Conservation (phyloP, 441 rosid species). For the Theobroma grandiflorum region DNA sequence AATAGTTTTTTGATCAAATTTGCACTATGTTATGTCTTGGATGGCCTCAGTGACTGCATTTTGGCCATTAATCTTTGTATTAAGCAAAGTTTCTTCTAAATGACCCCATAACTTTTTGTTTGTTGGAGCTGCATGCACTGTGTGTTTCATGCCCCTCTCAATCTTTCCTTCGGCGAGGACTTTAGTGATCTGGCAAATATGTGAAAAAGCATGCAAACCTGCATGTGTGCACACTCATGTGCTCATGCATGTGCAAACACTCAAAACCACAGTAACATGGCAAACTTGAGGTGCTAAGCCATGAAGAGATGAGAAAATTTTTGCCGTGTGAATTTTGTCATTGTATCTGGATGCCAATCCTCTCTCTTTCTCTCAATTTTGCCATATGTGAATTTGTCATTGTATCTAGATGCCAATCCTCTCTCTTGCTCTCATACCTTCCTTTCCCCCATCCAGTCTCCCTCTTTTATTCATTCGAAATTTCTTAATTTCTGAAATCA, state of each 20-base stretch:
- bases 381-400: background rate
- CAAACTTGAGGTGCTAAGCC: background rate
- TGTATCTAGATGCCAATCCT: background rate
- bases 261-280: background rate
- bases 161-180: background rate
- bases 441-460: background rate
- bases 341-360: background rate
- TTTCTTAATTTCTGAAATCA: background rate
- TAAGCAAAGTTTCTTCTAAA: conserved; percentile 7
- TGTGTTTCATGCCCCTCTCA: background rate
- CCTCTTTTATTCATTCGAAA: background rate
- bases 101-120: background rate
- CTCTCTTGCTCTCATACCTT: background rate
- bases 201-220: background rate
- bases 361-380: background rate
- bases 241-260: background rate
- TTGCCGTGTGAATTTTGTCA: background rate
- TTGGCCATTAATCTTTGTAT: background rate
- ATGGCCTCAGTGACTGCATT: background rate
- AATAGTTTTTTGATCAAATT: background rate
- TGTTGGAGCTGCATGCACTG: background rate
- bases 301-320: background rate
- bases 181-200: background rate
- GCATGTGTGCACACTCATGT: background rate
- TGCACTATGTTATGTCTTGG: conserved; percentile 9